A percentile compares a stretch with the other conserved stretches of the same genome.
phyloP scores from a whole-genome alignment of 495 filamentous ascomycete genomes.

The Daldinia decipiens region DNA sequence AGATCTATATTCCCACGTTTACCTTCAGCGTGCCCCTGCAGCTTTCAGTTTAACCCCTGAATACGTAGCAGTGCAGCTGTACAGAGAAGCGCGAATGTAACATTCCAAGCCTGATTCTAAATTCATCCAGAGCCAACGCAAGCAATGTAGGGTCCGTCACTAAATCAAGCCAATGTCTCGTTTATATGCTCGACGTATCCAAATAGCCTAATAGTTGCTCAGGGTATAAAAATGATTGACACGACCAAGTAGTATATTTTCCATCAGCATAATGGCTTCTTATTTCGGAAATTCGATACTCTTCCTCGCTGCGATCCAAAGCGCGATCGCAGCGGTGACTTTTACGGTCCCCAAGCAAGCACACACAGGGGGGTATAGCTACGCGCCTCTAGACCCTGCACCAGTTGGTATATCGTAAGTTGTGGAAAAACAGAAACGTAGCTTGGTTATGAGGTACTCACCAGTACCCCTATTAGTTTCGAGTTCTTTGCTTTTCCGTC shows the following conservation, averaged over 20 bases:
- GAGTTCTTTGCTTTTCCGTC: conserved; percentile 71
- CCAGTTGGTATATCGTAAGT: conserved; percentile 66
- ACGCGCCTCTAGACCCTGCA: conserved; percentile 56
- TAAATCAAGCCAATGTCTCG: not conserved
- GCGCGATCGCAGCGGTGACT: conserved; percentile 39
- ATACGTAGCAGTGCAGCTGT: conserved; percentile 2
- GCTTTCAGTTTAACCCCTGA: not conserved
- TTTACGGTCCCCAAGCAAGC: conserved; percentile 50
- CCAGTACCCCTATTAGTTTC: conserved; percentile 47
- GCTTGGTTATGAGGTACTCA: not conserved
- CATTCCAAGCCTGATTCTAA: conserved; percentile 9
- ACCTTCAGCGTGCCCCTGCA: not conserved
- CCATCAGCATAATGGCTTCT: conserved; percentile 28
- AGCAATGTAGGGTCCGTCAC: conserved; percentile 10
- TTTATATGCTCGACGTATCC: not conserved
- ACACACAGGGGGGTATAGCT: conserved; percentile 45
- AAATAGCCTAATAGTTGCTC: conserved; percentile 31
- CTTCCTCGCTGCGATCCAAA: conserved; percentile 26
- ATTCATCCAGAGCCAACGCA: conserved; percentile 20
- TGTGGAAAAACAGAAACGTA: not conserved
- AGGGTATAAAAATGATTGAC: conserved; percentile 14
- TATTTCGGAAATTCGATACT: not conserved
- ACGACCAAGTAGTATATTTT: not conserved
- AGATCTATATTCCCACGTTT: not conserved
- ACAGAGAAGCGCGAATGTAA: not conserved